Evolutionary conservation across 2,329 filamentous ascomycete species (phyloP), one percentile per base, ranked within the genome.

Genomic region (Cladosporium velox): DNA sequence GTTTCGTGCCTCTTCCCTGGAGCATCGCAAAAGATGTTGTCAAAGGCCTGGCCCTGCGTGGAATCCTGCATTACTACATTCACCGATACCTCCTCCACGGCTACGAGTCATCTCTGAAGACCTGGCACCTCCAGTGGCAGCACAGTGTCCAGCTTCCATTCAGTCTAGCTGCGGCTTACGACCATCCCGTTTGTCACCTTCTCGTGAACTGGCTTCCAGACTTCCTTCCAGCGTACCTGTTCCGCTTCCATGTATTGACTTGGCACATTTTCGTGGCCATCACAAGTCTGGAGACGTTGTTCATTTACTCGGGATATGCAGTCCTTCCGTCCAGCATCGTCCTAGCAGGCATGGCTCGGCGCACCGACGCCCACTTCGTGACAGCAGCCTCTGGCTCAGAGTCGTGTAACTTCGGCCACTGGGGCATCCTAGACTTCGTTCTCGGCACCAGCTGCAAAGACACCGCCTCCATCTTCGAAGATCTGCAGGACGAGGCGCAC

Each of bases 51-150:
- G 54, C 87, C 1, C 67, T 84, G n/a, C 81, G 88, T 64, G 88
- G 90, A 72, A 82, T 87, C 7, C 75, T 93, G 12, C 86, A 88
- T 66, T 97, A 96, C 76, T 85, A 87, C 71, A 83, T 92, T 70
- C 92, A 96, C 79, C 88, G 90, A 61, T 85, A 86, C 73, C 67
- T 90, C 30, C 84, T 97, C 10, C 92, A 96, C 78, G 76, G 75
- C 6, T 73, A 68, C 51, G 55, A 70, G 4, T 77, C 74, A 0
- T 71, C 76, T 0, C 63, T 78, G 21, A 67, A 72, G 34, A 70
- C 67, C 14, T 77, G 78, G 73, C 87, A 89, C 71, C 68, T 77
- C 24, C 71, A 73, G 38, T 88, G 86, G 86, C 86, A 87, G 66
- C 87, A 91, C 78, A 77, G 81, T 58, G 79, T 85, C 65, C 75